A percentile compares a stretch with the other conserved stretches of the same genome.
Conservation (phyloP, 441 rosid species). For the Sinapis alba region DNA sequence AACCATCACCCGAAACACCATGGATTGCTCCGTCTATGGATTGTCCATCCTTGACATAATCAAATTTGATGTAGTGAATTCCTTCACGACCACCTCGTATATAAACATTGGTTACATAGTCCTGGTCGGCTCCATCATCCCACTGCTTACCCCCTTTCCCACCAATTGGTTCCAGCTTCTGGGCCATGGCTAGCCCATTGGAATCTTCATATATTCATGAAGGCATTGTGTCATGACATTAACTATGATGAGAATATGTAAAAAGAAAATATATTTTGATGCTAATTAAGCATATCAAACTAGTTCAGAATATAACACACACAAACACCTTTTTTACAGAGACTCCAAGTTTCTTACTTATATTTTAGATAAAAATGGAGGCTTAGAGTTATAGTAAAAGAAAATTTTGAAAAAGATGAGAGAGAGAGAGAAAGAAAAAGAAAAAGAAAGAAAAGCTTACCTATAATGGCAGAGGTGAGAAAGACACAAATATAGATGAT, state of each 20-base stretch:
- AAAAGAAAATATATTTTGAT: not conserved
- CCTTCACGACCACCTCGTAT: conserved; percentile 10
- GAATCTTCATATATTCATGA: not conserved
- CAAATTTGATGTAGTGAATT: not conserved
- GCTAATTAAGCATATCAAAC: not conserved
- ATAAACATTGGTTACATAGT: conserved; percentile 3
- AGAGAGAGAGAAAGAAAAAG: not conserved
- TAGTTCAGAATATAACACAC: not conserved
- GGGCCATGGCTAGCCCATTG: not conserved
- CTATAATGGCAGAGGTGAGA: conserved; percentile 18
- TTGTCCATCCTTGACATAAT: conserved; percentile 4
- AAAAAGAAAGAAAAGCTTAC: not conserved
- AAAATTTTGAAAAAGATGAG: too few relatives aligned
- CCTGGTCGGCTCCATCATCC: not conserved
- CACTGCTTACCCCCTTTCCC: not conserved
- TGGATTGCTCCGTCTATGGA: not conserved
- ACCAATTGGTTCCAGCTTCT: not conserved
- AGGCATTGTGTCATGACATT: not conserved
- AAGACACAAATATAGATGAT: conserved; percentile 9
- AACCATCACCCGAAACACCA: conserved; percentile 3
- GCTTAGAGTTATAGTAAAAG: not conserved
- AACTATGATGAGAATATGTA: not conserved
- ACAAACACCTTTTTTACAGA: not conserved
- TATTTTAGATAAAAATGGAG: not conserved
- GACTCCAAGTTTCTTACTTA: not conserved